Evolutionary conservation across 2,329 filamentous ascomycete genomes (phyloP).

Genomic region (Blastomyces percursus): DNA sequence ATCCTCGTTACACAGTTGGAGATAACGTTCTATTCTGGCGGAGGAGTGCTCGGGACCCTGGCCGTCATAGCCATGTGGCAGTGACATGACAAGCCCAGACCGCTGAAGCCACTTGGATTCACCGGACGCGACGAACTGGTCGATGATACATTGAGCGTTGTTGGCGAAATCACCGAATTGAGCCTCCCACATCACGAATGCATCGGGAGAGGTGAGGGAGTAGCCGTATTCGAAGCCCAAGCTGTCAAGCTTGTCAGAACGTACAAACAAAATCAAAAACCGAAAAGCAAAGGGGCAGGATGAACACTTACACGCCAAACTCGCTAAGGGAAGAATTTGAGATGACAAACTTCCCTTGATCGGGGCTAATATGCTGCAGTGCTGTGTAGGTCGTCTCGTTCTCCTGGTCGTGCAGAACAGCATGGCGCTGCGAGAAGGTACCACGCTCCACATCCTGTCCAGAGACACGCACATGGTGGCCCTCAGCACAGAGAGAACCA

Average conservation of each 20-base stretch:
- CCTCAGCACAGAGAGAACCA: constrained; percentile 79
- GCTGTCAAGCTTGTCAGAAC: constrained; percentile 45
- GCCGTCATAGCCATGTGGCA: constrained; percentile 95
- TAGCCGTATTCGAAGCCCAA: constrained; percentile 99
- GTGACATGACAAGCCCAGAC: constrained; percentile 88
- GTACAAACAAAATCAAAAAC: background rate
- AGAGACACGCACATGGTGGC: constrained; percentile 93
- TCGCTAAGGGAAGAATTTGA: constrained; percentile 83
- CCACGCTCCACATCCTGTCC: constrained; percentile 99
- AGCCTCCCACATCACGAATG: constrained; percentile 98
- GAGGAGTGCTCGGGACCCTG: constrained; percentile 98
- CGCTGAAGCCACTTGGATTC: constrained; percentile 99
- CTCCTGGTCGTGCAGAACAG: constrained; percentile 96
- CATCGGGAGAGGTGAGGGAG: constrained; percentile 91
- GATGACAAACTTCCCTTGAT: constrained; percentile 93
- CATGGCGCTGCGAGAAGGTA: constrained; percentile 96
- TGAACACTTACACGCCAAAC: constrained; percentile 48
- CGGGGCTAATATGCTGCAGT: constrained; percentile 74
- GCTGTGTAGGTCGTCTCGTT: constrained; percentile 88
- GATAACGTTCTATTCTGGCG: constrained; percentile 89
- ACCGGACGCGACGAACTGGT: constrained; percentile 96
- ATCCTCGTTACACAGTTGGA: constrained; percentile 96
- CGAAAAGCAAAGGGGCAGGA: background rate
- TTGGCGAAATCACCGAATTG: constrained; percentile 99
- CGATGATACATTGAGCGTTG: constrained; percentile 97